Evolutionary conservation across 1,284 basidiomycete species (phyloP).

Genomic region (Coniferiporia weirii): DNA sequence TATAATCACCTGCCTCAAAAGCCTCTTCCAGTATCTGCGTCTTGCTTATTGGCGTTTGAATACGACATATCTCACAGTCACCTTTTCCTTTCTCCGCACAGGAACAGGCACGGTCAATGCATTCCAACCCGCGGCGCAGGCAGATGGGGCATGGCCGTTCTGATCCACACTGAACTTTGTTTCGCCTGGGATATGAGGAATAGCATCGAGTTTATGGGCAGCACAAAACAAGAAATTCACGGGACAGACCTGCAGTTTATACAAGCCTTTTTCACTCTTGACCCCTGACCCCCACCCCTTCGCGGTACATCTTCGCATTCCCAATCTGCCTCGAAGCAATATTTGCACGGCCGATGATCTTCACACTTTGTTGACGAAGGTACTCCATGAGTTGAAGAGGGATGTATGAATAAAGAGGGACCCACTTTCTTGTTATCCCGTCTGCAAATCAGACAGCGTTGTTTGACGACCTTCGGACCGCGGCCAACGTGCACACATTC

Average conservation of each 20-base stretch:
- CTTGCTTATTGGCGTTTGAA: conserved; percentile 2
- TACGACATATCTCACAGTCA: conserved; percentile 17
- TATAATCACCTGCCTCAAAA: background rate
- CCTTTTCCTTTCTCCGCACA: conserved; percentile 9
- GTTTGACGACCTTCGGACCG: conserved; percentile 47
- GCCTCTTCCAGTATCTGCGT: background rate
- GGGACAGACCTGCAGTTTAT: conserved; percentile 47
- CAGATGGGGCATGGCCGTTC: conserved; percentile 47
- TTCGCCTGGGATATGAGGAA: background rate
- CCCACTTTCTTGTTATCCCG: conserved; percentile 37
- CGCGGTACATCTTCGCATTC: conserved; percentile 44
- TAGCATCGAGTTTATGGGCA: background rate
- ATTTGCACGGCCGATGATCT: conserved; percentile 48
- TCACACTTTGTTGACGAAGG: conserved; percentile 36
- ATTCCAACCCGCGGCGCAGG: conserved; percentile 41
- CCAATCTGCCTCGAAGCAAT: conserved; percentile 39
- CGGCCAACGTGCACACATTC: conserved; percentile 51
- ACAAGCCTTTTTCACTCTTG: conserved; percentile 54
- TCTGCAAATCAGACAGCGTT: conserved; percentile 52
- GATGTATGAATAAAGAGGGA: background rate
- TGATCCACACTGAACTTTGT: conserved; percentile 53
- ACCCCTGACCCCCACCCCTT: conserved; percentile 50
- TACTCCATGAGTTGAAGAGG: background rate
- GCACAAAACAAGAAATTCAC: background rate
- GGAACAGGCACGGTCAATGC: conserved; percentile 41